Percentiles rank a stretch among this genome's conserved stretches.
These are phyloP conservation scores for Acidomyces sp. DNA, from an alignment of 495 filamentous ascomycete species.

Conservation along the genomic window DNA sequence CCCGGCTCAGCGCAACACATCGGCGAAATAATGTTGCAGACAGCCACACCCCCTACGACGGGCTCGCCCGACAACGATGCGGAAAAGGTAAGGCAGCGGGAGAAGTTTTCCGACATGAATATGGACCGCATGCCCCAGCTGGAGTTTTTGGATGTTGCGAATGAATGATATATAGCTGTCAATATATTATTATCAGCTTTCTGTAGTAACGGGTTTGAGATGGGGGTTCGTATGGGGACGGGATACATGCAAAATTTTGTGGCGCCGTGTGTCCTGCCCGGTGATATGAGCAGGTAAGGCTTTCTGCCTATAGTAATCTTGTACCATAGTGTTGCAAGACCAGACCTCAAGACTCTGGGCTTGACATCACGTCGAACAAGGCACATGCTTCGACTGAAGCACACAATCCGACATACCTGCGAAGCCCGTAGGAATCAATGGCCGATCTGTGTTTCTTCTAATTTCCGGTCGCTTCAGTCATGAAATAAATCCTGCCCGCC, in stretches of 20 bases:
- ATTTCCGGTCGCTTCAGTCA: slow-evolving; percentile 11
- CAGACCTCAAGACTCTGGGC: too few species aligned
- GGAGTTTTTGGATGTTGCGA: slow-evolving; percentile 13
- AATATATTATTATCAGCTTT: not conserved
- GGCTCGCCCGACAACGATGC: slow-evolving; percentile 19
- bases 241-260: not conserved
- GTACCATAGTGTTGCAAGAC: slow-evolving; percentile 3
- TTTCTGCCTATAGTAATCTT: not conserved
- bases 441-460: not conserved
- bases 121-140: slow-evolving; percentile 21
- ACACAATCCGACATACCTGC: not conserved
- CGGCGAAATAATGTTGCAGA: too few species aligned
- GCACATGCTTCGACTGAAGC: too few species aligned
- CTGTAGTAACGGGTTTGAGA: not conserved
- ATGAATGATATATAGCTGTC: slow-evolving; percentile 1
- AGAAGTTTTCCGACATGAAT: slow-evolving; percentile 21
- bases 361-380: too few species aligned
- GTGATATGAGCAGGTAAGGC: not conserved
- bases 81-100: slow-evolving; percentile 5
- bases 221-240: not conserved
- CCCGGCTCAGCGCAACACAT: slow-evolving; percentile 4
- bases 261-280: not conserved
- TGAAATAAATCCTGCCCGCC: slow-evolving; percentile 35
- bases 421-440: not conserved
- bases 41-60: slow-evolving; percentile 28